Evolutionary conservation across 352 stramenopile genomes (phyloP).

Genomic region (Phytophthora sansomeana): DNA sequence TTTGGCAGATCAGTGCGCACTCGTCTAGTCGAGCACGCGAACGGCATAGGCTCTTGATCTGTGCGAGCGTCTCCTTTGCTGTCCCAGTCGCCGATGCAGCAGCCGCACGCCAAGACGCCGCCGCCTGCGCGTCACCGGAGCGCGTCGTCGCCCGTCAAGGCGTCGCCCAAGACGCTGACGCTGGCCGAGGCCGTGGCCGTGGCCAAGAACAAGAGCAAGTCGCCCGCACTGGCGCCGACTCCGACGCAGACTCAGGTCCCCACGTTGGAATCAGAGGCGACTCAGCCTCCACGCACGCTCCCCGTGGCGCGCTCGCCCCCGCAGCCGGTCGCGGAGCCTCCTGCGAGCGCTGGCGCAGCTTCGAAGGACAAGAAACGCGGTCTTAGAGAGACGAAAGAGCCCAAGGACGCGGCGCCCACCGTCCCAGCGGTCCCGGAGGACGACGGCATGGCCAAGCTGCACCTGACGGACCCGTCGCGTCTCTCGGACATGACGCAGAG

Average conservation of each 20-base stretch:
- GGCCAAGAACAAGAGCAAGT: conserved; percentile 20
- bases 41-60: background rate
- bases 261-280: background rate
- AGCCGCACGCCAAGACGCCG: conserved; percentile 1
- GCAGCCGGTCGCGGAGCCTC: conserved; percentile 13
- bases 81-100: background rate
- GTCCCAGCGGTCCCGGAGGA: conserved; percentile 26
- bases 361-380: conserved; percentile 14
- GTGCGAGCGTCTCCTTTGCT: background rate
- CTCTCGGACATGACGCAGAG: conserved; percentile 36
- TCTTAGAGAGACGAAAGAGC: conserved; percentile 8
- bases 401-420: conserved; percentile 31
- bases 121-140: conserved; percentile 12
- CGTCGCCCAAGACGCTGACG: conserved; percentile 28
- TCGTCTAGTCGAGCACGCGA: background rate
- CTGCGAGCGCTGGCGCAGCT: background rate
- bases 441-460: conserved; percentile 26
- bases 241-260: conserved; percentile 9
- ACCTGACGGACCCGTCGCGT: conserved; percentile 26
- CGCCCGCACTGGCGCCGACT: background rate
- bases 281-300: conserved; percentile 10
- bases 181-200: conserved; percentile 29
- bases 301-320: conserved; percentile 9
- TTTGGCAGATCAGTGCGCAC: background rate
- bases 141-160: conserved; percentile 26